phyloP scores from a whole-genome alignment of 2,329 filamentous ascomycete genomes.

The Corynespora cassiicola region DNA sequence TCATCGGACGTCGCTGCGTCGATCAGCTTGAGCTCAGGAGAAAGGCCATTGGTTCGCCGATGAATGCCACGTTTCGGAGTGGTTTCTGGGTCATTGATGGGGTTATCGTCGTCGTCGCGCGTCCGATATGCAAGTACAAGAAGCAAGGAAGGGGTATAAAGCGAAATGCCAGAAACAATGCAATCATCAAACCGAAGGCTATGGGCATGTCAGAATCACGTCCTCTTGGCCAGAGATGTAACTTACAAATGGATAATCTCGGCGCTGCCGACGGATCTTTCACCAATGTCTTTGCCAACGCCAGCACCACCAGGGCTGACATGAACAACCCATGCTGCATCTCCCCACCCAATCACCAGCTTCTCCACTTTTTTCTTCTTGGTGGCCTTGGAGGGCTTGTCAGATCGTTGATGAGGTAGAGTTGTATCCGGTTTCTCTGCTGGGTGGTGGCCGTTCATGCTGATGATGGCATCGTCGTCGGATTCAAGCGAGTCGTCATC shows the following conservation, averaged over 20 bases:
- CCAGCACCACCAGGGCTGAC: constrained; percentile 78
- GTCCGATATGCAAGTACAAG: constrained; percentile 90
- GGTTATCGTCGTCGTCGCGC: constrained; percentile 72
- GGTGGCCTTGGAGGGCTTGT: constrained; percentile 43
- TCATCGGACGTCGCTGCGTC: constrained; percentile 84
- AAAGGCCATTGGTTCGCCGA: constrained; percentile 77
- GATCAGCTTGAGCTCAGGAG: constrained; percentile 89
- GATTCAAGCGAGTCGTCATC: constrained; percentile 80
- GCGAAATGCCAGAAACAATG: constrained; percentile 93
- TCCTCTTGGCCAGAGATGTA: too few relatives aligned
- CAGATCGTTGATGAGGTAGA: constrained; percentile 54
- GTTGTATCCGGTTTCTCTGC: constrained; percentile 38
- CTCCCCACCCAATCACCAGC: constrained; percentile 92
- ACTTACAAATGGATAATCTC: constrained; percentile 91
- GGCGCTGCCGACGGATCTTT: constrained; percentile 77
- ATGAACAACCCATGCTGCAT: constrained; percentile 94
- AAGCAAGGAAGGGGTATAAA: constrained; percentile 92
- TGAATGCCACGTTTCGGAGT: constrained; percentile 71
- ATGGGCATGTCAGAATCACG: constrained; percentile 31
- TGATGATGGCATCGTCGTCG: constrained; percentile 64
- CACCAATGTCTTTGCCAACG: constrained; percentile 70
- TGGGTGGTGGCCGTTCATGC: constrained; percentile 41
- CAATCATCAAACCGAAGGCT: constrained; percentile 91
- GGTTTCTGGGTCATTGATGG: constrained; percentile 58
- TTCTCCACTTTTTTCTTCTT: constrained; percentile 65